Percentiles rank a stretch among this genome's conserved stretches.
These are phyloP conservation scores for Ogataea chonburiensis DNA, from an alignment of 805 yeast genomes.

Conservation along the genomic window DNA sequence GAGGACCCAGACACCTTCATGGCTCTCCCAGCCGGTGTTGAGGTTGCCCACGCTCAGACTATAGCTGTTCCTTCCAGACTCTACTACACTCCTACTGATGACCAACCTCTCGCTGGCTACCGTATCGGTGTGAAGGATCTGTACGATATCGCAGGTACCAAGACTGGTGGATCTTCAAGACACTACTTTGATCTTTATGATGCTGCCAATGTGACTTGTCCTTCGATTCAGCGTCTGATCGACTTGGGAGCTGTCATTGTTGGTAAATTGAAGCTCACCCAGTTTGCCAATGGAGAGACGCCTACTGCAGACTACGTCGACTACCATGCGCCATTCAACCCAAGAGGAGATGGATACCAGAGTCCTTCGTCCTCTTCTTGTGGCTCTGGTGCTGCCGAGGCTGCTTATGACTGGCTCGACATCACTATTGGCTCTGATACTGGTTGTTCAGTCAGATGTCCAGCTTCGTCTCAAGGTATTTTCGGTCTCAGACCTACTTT, in stretches of 20 bases:
- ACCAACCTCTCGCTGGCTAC: conserved; percentile 13
- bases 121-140: conserved; percentile 16
- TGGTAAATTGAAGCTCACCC: conserved; percentile 14
- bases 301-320: conserved; percentile 17
- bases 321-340: conserved; percentile 17
- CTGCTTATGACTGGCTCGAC: conserved; percentile 17
- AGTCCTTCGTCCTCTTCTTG: conserved; percentile 15
- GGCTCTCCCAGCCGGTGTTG: conserved; percentile 15
- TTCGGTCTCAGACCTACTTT: conserved; percentile 16
- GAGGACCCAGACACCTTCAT: conserved; percentile 9
- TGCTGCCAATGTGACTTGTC: conserved; percentile 11
- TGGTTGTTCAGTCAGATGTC: conserved; percentile 16
- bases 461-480: conserved; percentile 14
- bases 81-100: conserved; percentile 11
- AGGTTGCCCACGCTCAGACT: conserved; percentile 16
- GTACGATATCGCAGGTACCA: conserved; percentile 12
- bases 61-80: conserved; percentile 15
- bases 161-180: conserved; percentile 15
- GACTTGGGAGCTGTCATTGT: conserved; percentile 15
- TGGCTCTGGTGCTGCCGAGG: conserved; percentile 17
- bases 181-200: conserved; percentile 13
- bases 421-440: conserved; percentile 15
- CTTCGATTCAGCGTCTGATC: conserved; percentile 13
- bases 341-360: conserved; percentile 17
- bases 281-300: conserved; percentile 15